These are phyloP conservation scores for Xerocomus potaroensis DNA, from an alignment of 768 basidiomycete species.

Conservation along the genomic window DNA sequence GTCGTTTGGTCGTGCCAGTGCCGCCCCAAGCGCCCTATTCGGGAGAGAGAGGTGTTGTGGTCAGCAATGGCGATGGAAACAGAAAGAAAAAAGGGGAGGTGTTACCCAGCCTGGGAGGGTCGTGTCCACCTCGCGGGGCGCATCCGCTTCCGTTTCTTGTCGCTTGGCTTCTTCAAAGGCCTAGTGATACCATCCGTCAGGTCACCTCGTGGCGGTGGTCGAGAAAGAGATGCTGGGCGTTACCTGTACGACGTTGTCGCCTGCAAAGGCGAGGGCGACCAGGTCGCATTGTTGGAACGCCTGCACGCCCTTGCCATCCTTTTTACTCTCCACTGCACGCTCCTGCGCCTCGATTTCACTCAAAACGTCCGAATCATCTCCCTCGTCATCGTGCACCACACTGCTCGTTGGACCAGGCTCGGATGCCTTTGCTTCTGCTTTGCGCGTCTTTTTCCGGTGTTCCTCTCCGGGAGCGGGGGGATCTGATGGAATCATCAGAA, in stretches of 20 bases:
- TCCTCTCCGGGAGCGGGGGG: conserved; percentile 9
- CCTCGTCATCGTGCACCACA: background rate
- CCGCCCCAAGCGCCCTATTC: conserved; percentile 90
- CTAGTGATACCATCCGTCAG: conserved; percentile 34
- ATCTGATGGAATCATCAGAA: conserved; percentile 18
- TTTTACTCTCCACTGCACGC: conserved; percentile 40
- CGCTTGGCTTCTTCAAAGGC: conserved; percentile 84
- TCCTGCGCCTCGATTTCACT: conserved; percentile 75
- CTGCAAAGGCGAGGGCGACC: conserved; percentile 93
- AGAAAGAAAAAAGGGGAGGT: conserved; percentile 28
- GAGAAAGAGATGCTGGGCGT: too few relatives aligned
- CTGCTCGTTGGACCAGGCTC: conserved; percentile 8
- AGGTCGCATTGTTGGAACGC: conserved; percentile 90
- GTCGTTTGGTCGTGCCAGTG: conserved; percentile 54
- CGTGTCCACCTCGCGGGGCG: conserved; percentile 82
- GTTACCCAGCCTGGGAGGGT: conserved; percentile 96
- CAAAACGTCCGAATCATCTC: conserved; percentile 48
- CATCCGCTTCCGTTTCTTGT: conserved; percentile 79
- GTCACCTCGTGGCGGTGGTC: conserved; percentile 11
- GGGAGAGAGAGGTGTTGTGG: too few relatives aligned
- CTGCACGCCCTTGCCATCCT: conserved; percentile 39
- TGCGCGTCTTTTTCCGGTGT: conserved; percentile 15
- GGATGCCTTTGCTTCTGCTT: background rate
- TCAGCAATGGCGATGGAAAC: too few relatives aligned
- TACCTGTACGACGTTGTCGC: conserved; percentile 92